Evolutionary conservation across 1,139 yeast species (phyloP).

Genomic region (Kazachstania sp.): DNA sequence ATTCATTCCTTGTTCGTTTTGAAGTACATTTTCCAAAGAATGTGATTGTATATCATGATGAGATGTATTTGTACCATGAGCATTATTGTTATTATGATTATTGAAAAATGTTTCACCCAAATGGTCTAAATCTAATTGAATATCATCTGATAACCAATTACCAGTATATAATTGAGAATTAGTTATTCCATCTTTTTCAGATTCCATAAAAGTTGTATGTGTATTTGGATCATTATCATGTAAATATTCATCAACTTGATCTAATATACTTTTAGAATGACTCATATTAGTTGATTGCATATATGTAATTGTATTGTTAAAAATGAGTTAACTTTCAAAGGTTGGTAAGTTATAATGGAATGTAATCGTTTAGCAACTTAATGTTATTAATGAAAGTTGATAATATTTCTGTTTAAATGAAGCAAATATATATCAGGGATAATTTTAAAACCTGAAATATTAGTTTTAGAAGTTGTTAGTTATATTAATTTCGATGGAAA

Average conservation of each 20-base stretch:
- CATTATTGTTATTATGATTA: neutral
- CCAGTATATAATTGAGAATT: neutral
- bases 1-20: neutral
- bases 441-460: too few species aligned
- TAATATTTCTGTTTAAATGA: neutral
- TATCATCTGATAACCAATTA: conserved; percentile 7
- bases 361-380: too few species aligned
- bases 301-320: neutral
- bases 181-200: conserved; percentile 2
- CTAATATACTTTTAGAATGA: conserved; percentile 24
- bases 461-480: too few species aligned
- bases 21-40: neutral
- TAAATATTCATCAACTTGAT: conserved; percentile 29
- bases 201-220: neutral
- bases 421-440: neutral
- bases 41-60: neutral
- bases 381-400: too few species aligned
- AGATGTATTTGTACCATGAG: neutral
- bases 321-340: neutral
- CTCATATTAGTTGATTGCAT: conserved; percentile 10
- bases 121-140: conserved; percentile 10
- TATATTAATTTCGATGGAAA: too few species aligned
- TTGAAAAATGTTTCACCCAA: conserved; percentile 5
- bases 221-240: conserved; percentile 11
- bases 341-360: too few species aligned